Base-by-base conservation (phyloP, 257 asterid species). In the Linaria vulgaris region DNA sequence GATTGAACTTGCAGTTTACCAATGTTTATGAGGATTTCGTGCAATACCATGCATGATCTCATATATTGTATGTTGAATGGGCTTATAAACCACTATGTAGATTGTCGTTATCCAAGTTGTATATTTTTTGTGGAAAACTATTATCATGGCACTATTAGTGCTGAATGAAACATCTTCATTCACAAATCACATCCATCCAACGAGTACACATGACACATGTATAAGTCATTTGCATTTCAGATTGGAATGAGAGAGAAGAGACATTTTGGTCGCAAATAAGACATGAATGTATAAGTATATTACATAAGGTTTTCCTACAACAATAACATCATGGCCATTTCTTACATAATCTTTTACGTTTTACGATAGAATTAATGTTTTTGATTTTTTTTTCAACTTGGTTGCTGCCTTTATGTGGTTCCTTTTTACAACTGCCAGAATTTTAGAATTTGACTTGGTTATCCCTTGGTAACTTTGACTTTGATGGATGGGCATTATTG, bases 401-500 rank as follows among this genome's bases (percentile, higher is more conserved):
- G 25, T 31, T 16, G 16, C 62, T 31, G 62, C 47, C 62, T 56
- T 6, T 56, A 22, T 30, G 23, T 10, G 9, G 9, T 5, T 16
- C 47, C 9, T 10, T 25, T 31, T 10, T 56, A 19, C 27, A 56
- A 16, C 10, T 56, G 47, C 62, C 62, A 31, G 0, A 12, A 16
- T 56, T 56, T 38, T 27, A 5, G 23, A 17, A 56, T 15, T 34
- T 56, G 47, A 34, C 47, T 31, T 16, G n/a, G 7, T 34, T 31
- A 20, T 37, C 22, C 1, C 60, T 55, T 55, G 21, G 60, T 55
- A 15, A 16, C 43, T 9, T 55, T 11, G 39, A 21, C 12, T 7
- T n/a, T 6, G n/a, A 31, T 31, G 62, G 45, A 56, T 56, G 62
- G 62, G 14, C 46, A 20, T 39, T 19, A 11, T 56, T 56, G 23